These are phyloP conservation scores for Pistacia atlantica DNA, from an alignment of 345 rosid genomes.

Conservation along the genomic window DNA sequence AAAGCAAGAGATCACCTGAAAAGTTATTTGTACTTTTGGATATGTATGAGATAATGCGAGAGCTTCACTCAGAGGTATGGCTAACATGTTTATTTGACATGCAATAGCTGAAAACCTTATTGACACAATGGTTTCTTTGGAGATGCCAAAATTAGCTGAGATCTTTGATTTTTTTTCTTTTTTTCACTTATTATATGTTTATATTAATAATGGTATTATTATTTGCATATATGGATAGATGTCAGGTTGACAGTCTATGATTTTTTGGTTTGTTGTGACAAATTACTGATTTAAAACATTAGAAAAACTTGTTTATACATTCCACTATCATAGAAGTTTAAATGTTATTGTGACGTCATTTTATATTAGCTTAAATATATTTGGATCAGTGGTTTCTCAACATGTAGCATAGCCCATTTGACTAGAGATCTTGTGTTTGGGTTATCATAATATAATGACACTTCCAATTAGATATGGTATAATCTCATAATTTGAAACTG, in stretches of 20 bases:
- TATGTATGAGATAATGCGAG: constrained; percentile 98
- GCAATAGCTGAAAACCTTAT: constrained; percentile 2
- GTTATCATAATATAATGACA: no score
- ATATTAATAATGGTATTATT: neutral
- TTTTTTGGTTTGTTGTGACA: neutral
- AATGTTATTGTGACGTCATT: neutral
- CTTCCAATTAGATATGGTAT: no score
- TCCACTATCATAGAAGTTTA: neutral
- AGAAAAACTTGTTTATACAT: neutral
- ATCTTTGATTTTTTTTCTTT: neutral
- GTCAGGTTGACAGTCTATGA: neutral
- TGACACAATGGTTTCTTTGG: neutral
- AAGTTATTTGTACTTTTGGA: constrained; percentile 96
- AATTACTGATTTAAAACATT: neutral
- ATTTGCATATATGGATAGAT: neutral
- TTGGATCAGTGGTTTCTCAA: neutral
- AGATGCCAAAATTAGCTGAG: neutral
- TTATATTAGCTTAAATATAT: neutral
- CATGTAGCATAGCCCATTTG: neutral
- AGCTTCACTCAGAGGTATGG: constrained; percentile 92
- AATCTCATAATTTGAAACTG: no score
- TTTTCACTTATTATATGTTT: neutral
- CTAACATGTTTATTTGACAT: constrained; percentile 2
- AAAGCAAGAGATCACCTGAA: constrained; percentile 97
- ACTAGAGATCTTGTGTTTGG: neutral